Percentiles rank a stretch among this genome's conserved stretches.
Conservation (phyloP, 2,329 filamentous ascomycete species). For the Blastomyces parvus region DNA sequence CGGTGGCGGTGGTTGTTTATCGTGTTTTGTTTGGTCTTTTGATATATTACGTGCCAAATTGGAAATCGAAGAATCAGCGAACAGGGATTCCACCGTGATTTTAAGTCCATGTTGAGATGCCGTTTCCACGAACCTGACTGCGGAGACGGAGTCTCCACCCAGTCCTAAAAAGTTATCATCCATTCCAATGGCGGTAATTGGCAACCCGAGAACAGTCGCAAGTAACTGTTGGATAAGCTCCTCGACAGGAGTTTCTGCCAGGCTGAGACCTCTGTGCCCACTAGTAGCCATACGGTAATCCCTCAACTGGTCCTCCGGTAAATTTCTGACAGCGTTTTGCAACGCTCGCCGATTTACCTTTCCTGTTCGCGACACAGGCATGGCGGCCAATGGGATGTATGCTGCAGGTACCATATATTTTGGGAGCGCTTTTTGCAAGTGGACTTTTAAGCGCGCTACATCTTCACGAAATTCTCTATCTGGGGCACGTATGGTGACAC, state of each 20-base stretch:
- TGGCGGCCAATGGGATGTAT: constrained; percentile 25
- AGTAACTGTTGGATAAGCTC: constrained; percentile 8
- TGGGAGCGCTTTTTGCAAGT: constrained; percentile 22
- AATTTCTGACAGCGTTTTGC: constrained; percentile 4
- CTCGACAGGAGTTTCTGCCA: background rate
- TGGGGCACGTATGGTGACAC: constrained; percentile 7
- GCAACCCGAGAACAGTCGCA: constrained; percentile 11
- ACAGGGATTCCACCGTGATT: constrained; percentile 15
- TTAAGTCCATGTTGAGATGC: background rate
- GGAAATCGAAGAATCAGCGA: constrained; percentile 10
- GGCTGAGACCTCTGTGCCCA: background rate
- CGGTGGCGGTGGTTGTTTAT: background rate
- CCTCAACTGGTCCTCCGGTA: constrained; percentile 8
- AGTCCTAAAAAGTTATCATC: constrained; percentile 23
- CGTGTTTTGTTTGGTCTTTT: constrained; percentile 24
- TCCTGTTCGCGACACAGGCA: constrained; percentile 27
- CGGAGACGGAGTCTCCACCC: constrained; percentile 20
- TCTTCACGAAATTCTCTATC: background rate
- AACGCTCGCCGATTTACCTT: constrained; percentile 25
- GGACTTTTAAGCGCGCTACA: constrained; percentile 2
- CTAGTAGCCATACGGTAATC: background rate
- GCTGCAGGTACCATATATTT: constrained; percentile 28
- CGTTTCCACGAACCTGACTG: background rate
- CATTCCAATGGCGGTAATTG: constrained; percentile 13
- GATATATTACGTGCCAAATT: constrained; percentile 43